Base-by-base conservation (phyloP, 1,284 basidiomycete genomes). In the Pascua sp. region DNA sequence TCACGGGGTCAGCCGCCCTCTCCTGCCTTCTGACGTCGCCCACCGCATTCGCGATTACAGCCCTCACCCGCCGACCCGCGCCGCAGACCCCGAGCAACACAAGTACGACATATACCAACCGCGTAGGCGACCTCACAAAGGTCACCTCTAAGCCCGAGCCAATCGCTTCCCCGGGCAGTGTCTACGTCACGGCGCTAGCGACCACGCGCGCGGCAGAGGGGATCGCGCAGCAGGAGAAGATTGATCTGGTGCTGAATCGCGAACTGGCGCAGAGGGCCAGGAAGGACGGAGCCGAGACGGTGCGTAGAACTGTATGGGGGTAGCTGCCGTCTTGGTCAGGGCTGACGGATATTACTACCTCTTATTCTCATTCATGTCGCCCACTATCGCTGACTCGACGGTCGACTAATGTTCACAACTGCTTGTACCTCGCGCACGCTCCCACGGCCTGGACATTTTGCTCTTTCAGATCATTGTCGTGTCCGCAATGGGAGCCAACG, bases 141-240 rank as follows among this genome's bases (percentile, higher is more conserved):
- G 65, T 61, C 0, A 57, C 62, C 24, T 32, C 24, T 7, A 32
- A 32, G 24, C 24, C 24, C 8, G 55, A 58, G 18, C 24, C 47
- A 1, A 54, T 73, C 11, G 65, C 53, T 2, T 4, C 56, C 11
- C 13, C 46, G 12, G 63, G 67, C 11, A 66, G 60, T 10, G 61
- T 69, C 13, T 76, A 70, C 51, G 59, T 75, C 13, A 65, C 65
- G 7, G 71, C 68, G 50, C 53, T 77, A 3, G 76, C 75, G 2
- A 75, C 73, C 10, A 77, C 76, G 24, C 61, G 66, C n/a, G 75
- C 66, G 4, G 75, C 67, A 0, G 76, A 75, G 5, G 62, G 68
- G 10, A 52, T 72, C 7, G 53, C 51, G 16, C 65, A 60, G 18
- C 59, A 68, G 50, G 66, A 70, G 57, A 53, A 61, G 50, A 63